phyloP scores from a whole-genome alignment of 148 eudicot species.

The Pouteria glomerata region DNA sequence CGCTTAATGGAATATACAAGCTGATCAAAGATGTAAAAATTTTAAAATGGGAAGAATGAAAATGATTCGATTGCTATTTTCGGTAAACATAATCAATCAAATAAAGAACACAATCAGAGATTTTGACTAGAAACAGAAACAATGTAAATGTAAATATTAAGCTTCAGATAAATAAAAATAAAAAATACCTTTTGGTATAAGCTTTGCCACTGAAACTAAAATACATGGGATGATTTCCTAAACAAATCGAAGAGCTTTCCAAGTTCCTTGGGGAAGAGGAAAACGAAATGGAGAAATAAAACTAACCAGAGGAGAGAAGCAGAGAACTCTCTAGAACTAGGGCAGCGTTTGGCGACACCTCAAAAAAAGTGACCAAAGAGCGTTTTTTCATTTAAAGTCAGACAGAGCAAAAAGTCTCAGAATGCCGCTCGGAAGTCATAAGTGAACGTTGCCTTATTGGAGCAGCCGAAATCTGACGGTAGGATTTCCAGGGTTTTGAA shows the following conservation, averaged over 20 bases:
- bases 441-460: too few species aligned
- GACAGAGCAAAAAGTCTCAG: too few species aligned
- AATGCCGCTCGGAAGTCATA: too few species aligned
- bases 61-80: not conserved
- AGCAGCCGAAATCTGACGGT: too few species aligned
- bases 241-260: not conserved
- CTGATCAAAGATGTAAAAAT: not conserved
- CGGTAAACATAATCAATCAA: not conserved
- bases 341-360: conserved; percentile 7
- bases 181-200: not conserved
- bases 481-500: too few species aligned
- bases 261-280: conserved; percentile 18
- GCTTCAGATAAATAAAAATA: not conserved
- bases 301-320: not conserved
- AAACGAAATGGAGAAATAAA: not conserved
- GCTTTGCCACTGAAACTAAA: not conserved
- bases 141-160: not conserved
- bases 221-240: not conserved
- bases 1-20: not conserved
- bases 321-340: not conserved
- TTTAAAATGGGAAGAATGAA: not conserved
- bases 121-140: not conserved
- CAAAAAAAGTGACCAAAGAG: not conserved
- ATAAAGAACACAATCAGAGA: not conserved
- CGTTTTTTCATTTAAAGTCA: too few species aligned